Evolutionary conservation across 441 rosid genomes (phyloP).

Genomic region (Eruca vesicaria): DNA sequence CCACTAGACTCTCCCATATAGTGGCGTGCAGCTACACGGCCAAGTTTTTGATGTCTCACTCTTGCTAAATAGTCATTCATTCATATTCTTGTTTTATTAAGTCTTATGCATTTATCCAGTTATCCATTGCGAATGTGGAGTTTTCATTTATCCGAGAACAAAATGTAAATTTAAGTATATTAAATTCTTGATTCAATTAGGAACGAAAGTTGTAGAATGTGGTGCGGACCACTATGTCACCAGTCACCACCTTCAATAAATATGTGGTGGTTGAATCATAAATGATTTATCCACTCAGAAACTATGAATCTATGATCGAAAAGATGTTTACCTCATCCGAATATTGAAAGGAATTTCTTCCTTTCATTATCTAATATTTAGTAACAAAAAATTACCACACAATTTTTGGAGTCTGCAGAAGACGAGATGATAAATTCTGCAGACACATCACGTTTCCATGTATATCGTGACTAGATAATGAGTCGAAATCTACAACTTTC

Average conservation of each 20-base stretch:
- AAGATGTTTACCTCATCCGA: background rate
- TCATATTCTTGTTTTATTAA: background rate
- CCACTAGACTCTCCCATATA: background rate
- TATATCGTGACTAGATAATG: constrained; percentile 26
- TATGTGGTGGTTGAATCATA: background rate
- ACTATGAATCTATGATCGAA: background rate
- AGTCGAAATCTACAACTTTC: constrained; percentile 18
- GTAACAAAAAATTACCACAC: background rate
- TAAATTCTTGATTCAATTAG: background rate
- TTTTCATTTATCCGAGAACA: background rate
- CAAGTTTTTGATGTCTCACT: background rate
- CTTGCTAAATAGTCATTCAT: background rate
- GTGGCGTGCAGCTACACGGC: background rate
- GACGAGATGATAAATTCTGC: background rate
- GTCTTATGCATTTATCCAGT: background rate
- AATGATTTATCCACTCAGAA: background rate
- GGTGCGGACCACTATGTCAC: background rate
- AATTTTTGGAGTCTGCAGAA: background rate
- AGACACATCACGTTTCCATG: constrained; percentile 18
- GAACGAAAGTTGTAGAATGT: background rate
- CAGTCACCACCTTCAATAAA: background rate
- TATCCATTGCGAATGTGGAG: background rate
- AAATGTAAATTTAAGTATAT: background rate
- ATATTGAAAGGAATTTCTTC: background rate
- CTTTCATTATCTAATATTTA: background rate